phyloP scores from a whole-genome alignment of 1,139 yeast species.

The Zygosaccharomyces sapae region DNA sequence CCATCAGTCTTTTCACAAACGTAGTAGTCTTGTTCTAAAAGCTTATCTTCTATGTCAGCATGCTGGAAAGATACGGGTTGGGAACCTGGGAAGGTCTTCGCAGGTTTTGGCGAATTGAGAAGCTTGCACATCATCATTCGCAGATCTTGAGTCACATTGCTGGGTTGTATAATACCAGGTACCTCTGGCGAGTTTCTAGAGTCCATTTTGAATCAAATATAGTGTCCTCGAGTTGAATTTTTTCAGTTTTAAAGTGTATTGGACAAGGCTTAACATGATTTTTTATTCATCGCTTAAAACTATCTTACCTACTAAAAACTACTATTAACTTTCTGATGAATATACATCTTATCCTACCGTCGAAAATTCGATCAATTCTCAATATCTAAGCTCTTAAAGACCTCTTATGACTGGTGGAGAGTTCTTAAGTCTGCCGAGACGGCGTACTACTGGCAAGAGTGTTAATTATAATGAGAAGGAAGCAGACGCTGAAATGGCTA shows the following conservation, averaged over 20 bases:
- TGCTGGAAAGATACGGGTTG: slow-evolving; percentile 92
- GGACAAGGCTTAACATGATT: not conserved
- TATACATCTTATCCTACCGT: not conserved
- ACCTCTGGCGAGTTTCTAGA: slow-evolving; percentile 67
- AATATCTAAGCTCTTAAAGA: not conserved
- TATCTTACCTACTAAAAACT: not conserved
- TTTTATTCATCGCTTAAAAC: not conserved
- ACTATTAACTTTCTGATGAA: not conserved
- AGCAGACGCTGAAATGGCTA: slow-evolving; percentile 31
- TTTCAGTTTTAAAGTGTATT: not conserved
- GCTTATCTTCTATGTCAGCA: slow-evolving; percentile 59
- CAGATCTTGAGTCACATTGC: slow-evolving; percentile 62
- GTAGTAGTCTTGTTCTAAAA: slow-evolving; percentile 64
- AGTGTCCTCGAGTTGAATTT: not conserved
- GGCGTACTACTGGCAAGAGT: slow-evolving; percentile 31
- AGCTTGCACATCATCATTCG: slow-evolving; percentile 67
- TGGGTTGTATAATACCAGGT: slow-evolving; percentile 77
- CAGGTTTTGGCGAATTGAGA: slow-evolving; percentile 43
- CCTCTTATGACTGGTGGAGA: slow-evolving; percentile 7
- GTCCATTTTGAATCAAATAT: slow-evolving; percentile 22
- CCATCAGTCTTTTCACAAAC: slow-evolving; percentile 98
- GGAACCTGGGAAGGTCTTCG: slow-evolving; percentile 68
- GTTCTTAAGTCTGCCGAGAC: slow-evolving; percentile 15
- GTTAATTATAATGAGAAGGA: slow-evolving; percentile 38
- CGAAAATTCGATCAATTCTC: not conserved